Base-by-base conservation (phyloP, 331 rosid genomes). In the Pyrus hybrid region DNA sequence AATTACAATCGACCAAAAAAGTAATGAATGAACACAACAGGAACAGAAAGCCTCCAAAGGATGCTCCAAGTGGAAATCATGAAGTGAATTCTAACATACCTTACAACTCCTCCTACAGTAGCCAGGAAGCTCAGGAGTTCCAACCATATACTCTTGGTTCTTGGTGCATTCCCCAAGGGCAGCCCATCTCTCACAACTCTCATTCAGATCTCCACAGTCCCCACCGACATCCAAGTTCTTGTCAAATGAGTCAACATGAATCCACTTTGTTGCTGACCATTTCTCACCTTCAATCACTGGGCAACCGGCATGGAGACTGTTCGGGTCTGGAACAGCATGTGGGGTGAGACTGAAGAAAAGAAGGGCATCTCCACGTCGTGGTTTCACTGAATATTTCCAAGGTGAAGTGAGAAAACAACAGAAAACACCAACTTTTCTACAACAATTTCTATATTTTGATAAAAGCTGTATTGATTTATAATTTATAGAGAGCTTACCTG, bases 241-340 rank as follows among this genome's bases (percentile, higher is more conserved):
- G 82, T 95, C 97, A 70, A 95, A 95, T 43, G 93, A 80, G 71
- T 88, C 88, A 26, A 93, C 96, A 61, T 85, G 98, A 69, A 91
- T 93, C 98, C 98, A 93, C 85, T 93, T 93, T 5, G 97, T 88
- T 64, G 98, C 98, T 1, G 98, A 93, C 97, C 97, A 93, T 77
- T 93, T 93, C 89, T 91, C 97, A 26, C 98, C 96, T 84, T 91
- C 91, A 32, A 93, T 83, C 71, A 93, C 98, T 17, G 93, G 97
- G 77, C 98, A 93, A 11, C 97, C 97, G 12, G 85, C 98, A 63
- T 93, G 98, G 70, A 89, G 92, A 81, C 98, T 93, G 16, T 7
- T 67, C 1, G 81, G 18, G 76, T 93, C 97, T 63, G 97, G 93
- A 79, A 71, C 66, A 53, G 93, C 93, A 8, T 81, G 86, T 84